These are phyloP conservation scores for Fusarium circinatum DNA, from an alignment of 2,329 filamentous ascomycete species.

Conservation along the genomic window DNA sequence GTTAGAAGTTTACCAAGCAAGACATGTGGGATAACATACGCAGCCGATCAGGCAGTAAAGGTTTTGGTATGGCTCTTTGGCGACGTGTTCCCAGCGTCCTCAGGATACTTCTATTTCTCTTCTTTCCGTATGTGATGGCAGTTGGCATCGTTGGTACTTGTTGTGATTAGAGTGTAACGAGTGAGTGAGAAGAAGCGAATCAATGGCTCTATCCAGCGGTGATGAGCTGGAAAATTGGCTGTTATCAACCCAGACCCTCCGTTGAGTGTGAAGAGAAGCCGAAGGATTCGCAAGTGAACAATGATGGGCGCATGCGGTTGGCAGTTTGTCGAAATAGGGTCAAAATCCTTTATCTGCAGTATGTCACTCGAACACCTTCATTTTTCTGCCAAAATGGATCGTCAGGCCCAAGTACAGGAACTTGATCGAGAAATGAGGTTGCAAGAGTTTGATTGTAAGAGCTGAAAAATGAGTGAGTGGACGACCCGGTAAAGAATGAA, in stretches of 20 bases:
- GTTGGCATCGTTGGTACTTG: constrained; percentile 35
- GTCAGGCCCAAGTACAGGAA: constrained; percentile 1
- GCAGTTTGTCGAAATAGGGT: not conserved
- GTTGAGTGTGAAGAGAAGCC: constrained; percentile 6
- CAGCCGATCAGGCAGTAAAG: constrained; percentile 21
- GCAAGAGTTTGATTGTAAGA: not conserved
- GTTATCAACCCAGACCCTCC: not conserved
- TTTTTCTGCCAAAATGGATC: constrained; percentile 8
- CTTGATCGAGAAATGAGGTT: not conserved
- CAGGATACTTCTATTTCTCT: constrained; percentile 43
- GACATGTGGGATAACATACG: constrained; percentile 23
- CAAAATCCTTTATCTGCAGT: not conserved
- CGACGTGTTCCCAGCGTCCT: constrained; percentile 43
- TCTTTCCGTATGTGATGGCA: constrained; percentile 46
- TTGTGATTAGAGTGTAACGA: not conserved
- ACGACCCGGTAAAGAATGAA: not conserved
- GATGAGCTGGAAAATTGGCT: not conserved
- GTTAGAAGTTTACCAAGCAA: not conserved
- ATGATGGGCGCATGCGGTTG: not conserved
- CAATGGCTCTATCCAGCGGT: not conserved
- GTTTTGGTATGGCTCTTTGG: constrained; percentile 33
- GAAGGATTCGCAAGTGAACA: not conserved
- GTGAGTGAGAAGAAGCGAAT: not conserved
- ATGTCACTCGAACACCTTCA: constrained; percentile 1
- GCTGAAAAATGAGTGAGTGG: not conserved